Evolutionary conservation across 202 grass and related monocot genomes (phyloP), one percentile per base, ranked within the genome.

Genomic region (Setaria italica): DNA sequence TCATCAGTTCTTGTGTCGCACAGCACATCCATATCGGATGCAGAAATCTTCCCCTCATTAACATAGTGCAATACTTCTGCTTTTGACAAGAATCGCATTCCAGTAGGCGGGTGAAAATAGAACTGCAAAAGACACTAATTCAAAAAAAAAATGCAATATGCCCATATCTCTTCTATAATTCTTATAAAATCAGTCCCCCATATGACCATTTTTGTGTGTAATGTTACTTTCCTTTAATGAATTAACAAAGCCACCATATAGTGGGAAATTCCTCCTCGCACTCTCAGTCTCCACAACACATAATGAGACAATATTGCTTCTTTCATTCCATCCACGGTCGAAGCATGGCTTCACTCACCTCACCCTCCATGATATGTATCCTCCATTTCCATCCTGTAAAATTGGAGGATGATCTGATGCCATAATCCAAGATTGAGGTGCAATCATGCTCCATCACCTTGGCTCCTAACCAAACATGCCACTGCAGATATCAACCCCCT

Each of bases 11-110:
- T 67, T 16, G 43, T 85, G 41, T 86, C 68, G n/a, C 72, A 92
- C 21, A 83, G 35, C 25, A 71, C 79, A 30, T 73, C 87, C 33
- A 76, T 51, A 63, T 87, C 60, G 62, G 71, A 82, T 17, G 57
- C 48, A 69, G 85, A 89, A 88, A 87, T 49, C 72, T 46, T 62
- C 14, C 88, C 92, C 72, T 89, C 79, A 65, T 91, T 83, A 48
- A 77, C 79, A 78, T 86, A 97, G 50, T 34, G 29, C 80, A 89
- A 74, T 82, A 97, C 90, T 41, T 97, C 89, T 91, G 82, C 89
- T 85, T 97, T 92, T 55, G 85, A 97, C 60, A 88, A 80, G 77
- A 91, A 97, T 62, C 80, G 72, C 54, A 64, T 57, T 67, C 91
- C 89, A 70, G 82, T 97, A 62, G 82, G 75, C 8, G 74, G 84